A percentile compares a stretch with the other conserved stretches of the same genome.
These are phyloP conservation scores for Myxozyma sirexii DNA, from an alignment of 805 yeast genomes.

Conservation along the genomic window DNA sequence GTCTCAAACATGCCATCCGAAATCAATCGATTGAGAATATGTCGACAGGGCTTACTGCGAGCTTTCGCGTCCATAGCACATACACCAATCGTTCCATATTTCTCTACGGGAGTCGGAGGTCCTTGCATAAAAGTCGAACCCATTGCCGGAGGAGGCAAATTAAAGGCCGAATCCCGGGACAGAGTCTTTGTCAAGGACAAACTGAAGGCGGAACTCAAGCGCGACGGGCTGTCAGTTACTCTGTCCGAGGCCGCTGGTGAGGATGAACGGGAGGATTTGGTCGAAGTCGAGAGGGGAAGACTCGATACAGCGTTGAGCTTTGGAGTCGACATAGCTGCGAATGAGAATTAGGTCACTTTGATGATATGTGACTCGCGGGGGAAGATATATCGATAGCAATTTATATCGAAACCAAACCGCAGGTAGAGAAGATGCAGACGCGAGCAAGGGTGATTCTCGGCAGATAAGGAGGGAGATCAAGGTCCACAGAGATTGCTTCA, in stretches of 20 bases:
- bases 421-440: not conserved
- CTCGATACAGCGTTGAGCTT: constrained; percentile 6
- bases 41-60: constrained; percentile 91
- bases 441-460: not conserved
- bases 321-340: constrained; percentile 7
- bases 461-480: too few relatives aligned
- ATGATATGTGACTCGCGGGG: not conserved
- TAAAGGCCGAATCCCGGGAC: constrained; percentile 27
- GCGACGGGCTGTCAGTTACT: constrained; percentile 23
- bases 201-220: constrained; percentile 14
- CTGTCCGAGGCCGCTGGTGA: constrained; percentile 15
- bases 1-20: constrained; percentile 93
- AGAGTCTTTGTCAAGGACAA: constrained; percentile 25
- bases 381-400: too few relatives aligned
- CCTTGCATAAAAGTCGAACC: constrained; percentile 32
- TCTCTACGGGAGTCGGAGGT: constrained; percentile 31
- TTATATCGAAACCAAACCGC: too few relatives aligned
- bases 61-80: constrained; percentile 99
- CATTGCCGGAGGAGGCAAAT: constrained; percentile 21
- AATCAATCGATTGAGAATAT: constrained; percentile 81
- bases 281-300: constrained; percentile 1
- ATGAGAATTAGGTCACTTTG: not conserved
- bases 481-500: not conserved
- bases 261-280: constrained; percentile 10
- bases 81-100: constrained; percentile 90